Evolutionary conservation across 2,329 filamentous ascomycete genomes (phyloP).

Genomic region (Ophiostoma ulmi): DNA sequence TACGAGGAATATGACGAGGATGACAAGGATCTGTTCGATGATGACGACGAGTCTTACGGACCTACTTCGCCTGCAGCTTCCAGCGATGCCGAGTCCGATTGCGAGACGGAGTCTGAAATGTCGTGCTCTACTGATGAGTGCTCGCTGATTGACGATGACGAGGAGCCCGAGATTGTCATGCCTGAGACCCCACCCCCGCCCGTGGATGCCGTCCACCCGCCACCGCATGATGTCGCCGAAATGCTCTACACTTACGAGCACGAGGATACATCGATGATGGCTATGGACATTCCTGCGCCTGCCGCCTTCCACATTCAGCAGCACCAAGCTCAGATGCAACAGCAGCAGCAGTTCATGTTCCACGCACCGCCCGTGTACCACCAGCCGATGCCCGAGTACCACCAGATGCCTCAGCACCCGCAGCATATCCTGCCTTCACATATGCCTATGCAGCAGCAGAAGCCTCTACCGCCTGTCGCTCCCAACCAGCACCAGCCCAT

Average conservation of each 20-base stretch:
- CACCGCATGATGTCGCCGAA: not conserved
- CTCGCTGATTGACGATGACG: slow-evolving; percentile 30
- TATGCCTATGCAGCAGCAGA: slow-evolving; percentile 10
- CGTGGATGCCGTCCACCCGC: slow-evolving; percentile 18
- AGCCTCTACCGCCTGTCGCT: not conserved
- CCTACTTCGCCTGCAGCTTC: slow-evolving; percentile 32
- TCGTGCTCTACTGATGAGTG: not conserved
- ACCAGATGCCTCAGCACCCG: slow-evolving; percentile 44
- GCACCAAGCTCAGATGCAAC: slow-evolving; percentile 19
- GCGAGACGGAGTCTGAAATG: slow-evolving; percentile 12
- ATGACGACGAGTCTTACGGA: slow-evolving; percentile 39
- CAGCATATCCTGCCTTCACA: slow-evolving; percentile 40
- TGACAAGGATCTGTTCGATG: slow-evolving; percentile 28
- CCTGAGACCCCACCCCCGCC: slow-evolving; percentile 37
- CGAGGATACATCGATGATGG: slow-evolving; percentile 41
- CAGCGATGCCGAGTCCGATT: slow-evolving; percentile 5
- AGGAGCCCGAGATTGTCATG: slow-evolving; percentile 33
- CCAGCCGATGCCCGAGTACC: slow-evolving; percentile 29
- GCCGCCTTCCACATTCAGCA: not conserved
- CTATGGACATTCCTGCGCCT: slow-evolving; percentile 20
- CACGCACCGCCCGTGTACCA: slow-evolving; percentile 26
- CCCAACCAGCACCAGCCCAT: slow-evolving; percentile 7
- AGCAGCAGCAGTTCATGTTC: slow-evolving; percentile 16
- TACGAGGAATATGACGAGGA: slow-evolving; percentile 29
- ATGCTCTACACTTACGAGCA: slow-evolving; percentile 36